Conservation (phyloP, 441 rosid species). For the Biscutella laevigata region DNA sequence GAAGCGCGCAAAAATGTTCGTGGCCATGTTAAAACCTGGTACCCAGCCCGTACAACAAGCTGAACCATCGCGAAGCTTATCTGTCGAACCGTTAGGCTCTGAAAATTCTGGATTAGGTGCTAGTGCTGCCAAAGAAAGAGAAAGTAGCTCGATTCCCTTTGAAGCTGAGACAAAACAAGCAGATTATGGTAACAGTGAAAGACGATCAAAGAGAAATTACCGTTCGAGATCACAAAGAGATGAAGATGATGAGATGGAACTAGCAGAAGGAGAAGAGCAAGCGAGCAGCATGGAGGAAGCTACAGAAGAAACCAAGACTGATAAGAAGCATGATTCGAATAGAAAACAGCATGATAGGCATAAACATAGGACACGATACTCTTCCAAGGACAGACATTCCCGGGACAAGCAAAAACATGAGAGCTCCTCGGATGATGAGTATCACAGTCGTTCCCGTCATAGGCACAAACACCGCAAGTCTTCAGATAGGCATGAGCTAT, state of each 20-base stretch:
- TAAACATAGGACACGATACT: slow-evolving; percentile 40
- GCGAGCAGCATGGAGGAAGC: slow-evolving; percentile 28
- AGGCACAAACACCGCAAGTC: slow-evolving; percentile 20
- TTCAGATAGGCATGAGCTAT: slow-evolving; percentile 18
- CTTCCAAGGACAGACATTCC: slow-evolving; percentile 45
- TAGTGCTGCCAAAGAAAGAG: slow-evolving; percentile 38
- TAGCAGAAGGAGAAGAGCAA: slow-evolving; percentile 23
- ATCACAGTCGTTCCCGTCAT: slow-evolving; percentile 15
- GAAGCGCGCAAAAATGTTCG: slow-evolving; percentile 88
- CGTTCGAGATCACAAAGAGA: slow-evolving; percentile 44
- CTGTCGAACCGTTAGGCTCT: slow-evolving; percentile 45
- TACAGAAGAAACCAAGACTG: slow-evolving; percentile 28
- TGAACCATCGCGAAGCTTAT: slow-evolving; percentile 36
- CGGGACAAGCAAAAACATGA: slow-evolving; percentile 29
- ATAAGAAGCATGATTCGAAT: slow-evolving; percentile 32
- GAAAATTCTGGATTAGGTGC: slow-evolving; percentile 37
- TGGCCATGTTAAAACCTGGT: slow-evolving; percentile 63
- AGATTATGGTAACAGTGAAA: slow-evolving; percentile 40
- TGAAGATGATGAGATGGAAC: slow-evolving; percentile 32
- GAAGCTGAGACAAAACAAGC: slow-evolving; percentile 37
- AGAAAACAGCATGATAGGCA: slow-evolving; percentile 40
- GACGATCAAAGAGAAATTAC: slow-evolving; percentile 59
- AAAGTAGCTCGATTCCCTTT: slow-evolving; percentile 35
- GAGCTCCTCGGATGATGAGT: slow-evolving; percentile 36
- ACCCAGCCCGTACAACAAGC: slow-evolving; percentile 45